Evolutionary conservation across 2,329 filamentous ascomycete genomes (phyloP).

Genomic region (Beauveria sp.): DNA sequence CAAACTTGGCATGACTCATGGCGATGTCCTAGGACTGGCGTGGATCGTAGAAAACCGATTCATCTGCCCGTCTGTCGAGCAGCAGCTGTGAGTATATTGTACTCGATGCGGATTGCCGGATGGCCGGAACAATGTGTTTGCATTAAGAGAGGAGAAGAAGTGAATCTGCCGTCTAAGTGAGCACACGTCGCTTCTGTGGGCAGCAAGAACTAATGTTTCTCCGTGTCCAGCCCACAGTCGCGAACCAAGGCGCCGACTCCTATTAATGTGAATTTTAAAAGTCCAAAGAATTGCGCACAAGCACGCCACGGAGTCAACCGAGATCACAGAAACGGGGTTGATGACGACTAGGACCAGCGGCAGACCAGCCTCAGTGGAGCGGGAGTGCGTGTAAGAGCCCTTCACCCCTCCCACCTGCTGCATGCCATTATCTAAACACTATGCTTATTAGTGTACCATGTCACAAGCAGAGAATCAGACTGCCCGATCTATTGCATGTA

Average conservation of each 20-base stretch:
- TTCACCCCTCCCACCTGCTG: neutral
- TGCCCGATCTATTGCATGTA: too few relatives aligned
- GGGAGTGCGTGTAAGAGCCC: conserved; percentile 4
- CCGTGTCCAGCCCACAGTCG: neutral
- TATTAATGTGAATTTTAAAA: neutral
- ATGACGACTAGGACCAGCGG: neutral
- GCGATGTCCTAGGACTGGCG: neutral
- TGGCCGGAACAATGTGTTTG: too few relatives aligned
- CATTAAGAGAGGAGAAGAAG: too few relatives aligned
- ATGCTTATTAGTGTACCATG: neutral
- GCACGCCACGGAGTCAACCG: conserved; percentile 8
- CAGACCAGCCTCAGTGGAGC: conserved; percentile 11
- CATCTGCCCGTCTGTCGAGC: neutral
- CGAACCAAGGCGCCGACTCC: neutral
- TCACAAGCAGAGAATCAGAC: neutral
- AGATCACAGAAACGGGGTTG: conserved; percentile 8
- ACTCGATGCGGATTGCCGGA: neutral
- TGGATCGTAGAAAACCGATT: neutral
- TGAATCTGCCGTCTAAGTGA: neutral
- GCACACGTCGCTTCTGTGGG: neutral
- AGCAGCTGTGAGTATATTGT: neutral
- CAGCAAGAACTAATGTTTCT: neutral
- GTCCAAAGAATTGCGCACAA: neutral
- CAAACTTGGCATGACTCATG: conserved; percentile 8
- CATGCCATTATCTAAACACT: neutral